Percentiles rank a stretch among this genome's conserved stretches.
phyloP scores from a whole-genome alignment of 225 moss, liverwort and hornwort genomes.

The Marchantia paleacea region DNA sequence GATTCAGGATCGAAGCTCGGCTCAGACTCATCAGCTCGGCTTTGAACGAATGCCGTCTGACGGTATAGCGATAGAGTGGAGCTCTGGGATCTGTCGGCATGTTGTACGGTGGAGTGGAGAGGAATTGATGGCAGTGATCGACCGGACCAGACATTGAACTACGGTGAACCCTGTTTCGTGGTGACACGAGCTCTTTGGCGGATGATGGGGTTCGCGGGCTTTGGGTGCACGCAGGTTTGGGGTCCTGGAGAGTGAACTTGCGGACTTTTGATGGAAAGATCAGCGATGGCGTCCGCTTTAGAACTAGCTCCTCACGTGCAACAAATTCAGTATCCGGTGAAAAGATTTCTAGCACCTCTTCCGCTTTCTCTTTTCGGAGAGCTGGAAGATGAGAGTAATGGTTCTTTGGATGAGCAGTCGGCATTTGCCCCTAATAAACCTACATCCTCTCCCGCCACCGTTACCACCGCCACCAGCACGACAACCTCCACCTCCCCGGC shows the following conservation, averaged over 20 bases:
- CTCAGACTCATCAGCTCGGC: conserved; percentile 5
- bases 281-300: conserved; percentile 13
- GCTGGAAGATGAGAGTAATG: conserved; percentile 21
- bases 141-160: not conserved
- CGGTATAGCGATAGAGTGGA: not conserved
- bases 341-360: conserved; percentile 26
- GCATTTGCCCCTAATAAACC: not conserved
- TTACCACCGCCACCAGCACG: not conserved
- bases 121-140: not conserved
- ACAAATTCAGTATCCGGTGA: conserved; percentile 20
- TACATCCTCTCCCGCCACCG: not conserved
- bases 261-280: conserved; percentile 7
- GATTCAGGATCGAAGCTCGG: conserved; percentile 17
- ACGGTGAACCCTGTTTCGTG: not conserved
- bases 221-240: conserved; percentile 7
- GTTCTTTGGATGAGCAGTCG: conserved; percentile 2
- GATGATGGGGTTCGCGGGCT: conserved; percentile 7
- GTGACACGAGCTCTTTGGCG: not conserved
- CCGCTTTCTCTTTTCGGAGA: conserved; percentile 30
- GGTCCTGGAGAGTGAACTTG: conserved; percentile 4
- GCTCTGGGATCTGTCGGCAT: not conserved
- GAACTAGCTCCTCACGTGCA: conserved; percentile 7
- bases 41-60: conserved; percentile 7
- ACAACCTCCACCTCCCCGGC: not conserved
- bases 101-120: not conserved